phyloP scores from a whole-genome alignment of 306 rosid genomes.

The Prunus dulcis region DNA sequence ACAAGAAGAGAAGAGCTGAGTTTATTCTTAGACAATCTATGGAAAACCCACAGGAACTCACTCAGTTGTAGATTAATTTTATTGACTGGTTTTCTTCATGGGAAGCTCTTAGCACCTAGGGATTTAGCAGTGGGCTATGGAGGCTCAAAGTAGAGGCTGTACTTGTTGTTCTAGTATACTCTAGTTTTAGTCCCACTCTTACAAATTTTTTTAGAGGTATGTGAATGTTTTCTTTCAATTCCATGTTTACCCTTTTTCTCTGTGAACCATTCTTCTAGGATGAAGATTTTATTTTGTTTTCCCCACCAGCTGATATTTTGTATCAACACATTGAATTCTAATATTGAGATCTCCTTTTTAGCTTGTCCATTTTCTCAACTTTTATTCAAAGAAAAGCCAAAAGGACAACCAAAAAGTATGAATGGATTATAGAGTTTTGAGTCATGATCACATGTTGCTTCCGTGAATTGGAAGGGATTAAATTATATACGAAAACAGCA shows the following conservation, averaged over 20 bases:
- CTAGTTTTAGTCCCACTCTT: slow-evolving; percentile 41
- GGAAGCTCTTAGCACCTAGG: not conserved
- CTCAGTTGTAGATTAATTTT: slow-evolving; percentile 56
- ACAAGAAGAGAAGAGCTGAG: slow-evolving; percentile 90
- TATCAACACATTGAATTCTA: slow-evolving; percentile 9
- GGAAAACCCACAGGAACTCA: slow-evolving; percentile 85
- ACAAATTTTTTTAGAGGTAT: slow-evolving; percentile 31
- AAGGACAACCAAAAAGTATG: too few relatives aligned
- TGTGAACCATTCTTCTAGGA: slow-evolving; percentile 22
- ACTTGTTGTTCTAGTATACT: slow-evolving; percentile 35
- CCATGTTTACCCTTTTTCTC: slow-evolving; percentile 18
- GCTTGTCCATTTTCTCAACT: too few relatives aligned
- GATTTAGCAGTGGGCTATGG: slow-evolving; percentile 20
- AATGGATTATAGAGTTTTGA: too few relatives aligned
- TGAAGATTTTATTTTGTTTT: slow-evolving; percentile 3
- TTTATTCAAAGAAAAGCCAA: too few relatives aligned
- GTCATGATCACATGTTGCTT: not conserved
- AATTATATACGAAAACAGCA: too few relatives aligned
- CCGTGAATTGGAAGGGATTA: not conserved
- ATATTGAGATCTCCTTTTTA: not conserved
- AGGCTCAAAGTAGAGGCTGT: slow-evolving; percentile 26
- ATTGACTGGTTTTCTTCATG: slow-evolving; percentile 23
- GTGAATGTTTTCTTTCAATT: slow-evolving; percentile 24
- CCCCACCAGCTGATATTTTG: not conserved
- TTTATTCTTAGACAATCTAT: slow-evolving; percentile 76